Evolutionary conservation across 2,329 filamentous ascomycete species (phyloP), one percentile per base, ranked within the genome.

Genomic region (Zalaria obscura): DNA sequence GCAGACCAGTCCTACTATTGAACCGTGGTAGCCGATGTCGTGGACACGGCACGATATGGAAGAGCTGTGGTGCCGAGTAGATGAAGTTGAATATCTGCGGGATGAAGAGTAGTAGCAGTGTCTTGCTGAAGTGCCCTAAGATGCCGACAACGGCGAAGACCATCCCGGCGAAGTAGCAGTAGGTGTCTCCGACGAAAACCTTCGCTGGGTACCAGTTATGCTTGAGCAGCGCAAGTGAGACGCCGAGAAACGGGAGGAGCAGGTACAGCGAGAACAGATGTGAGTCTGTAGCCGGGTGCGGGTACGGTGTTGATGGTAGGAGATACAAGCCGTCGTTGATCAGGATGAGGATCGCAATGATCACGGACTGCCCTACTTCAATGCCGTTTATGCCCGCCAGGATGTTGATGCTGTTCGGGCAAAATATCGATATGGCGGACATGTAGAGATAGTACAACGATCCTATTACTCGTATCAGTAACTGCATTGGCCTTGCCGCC

Each of bases 131-230:
- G 66, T 98, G 91, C 25, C 91, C 91, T 40, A 95, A 73, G 55
- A 98, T 96, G 48, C 86, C 87, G 49, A 96, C 91, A 36, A 95
- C 88, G 41, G 89, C 91, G 59, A 98, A 98, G 33, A 96, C 84
- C 87, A 98, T 98, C 50, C 91, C 91, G 1, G 91, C 91, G 62
- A 98, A 95, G 66, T 98, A 98, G 72, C 91, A 98, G 72, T 96
- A 98, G 3, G 91, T 98, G 63, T 98, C 91, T 42, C 91, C 91
- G 6, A 96, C 89, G 56, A 98, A 98, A 6, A 96, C 91, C 53
- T 78, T 80, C 25, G 89, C 86, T 0, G 91, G 91, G 58, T 87
- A 98, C 84, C 87, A 93, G 63, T 98, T 98, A 68, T 98, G 88
- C 58, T 66, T 76, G 55, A 91, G 75, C 10, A 98, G 72, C 5